A percentile compares a stretch with the other conserved stretches of the same genome.
Conservation (phyloP, 2,329 filamentous ascomycete genomes). For the Ramichloridium luteum region DNA sequence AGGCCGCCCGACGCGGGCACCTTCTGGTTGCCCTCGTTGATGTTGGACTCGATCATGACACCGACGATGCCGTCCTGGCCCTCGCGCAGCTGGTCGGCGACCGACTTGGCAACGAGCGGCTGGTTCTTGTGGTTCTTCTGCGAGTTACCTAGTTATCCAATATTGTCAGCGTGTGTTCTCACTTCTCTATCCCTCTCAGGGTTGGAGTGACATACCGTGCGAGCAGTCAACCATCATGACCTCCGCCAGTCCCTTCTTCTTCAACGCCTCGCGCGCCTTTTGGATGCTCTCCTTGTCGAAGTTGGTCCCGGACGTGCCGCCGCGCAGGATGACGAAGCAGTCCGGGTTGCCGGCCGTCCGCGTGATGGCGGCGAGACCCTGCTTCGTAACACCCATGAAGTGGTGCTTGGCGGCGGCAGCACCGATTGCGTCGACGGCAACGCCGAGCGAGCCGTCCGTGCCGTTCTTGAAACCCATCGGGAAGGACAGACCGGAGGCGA, state of each 20-base stretch:
- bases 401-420: constrained; percentile 71
- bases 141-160: no score
- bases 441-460: constrained; percentile 79
- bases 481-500: constrained; percentile 90
- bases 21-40: constrained; percentile 70
- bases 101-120: constrained; percentile 72
- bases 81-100: constrained; percentile 74
- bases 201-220: constrained; percentile 55
- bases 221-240: constrained; percentile 98
- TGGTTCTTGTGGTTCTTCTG: constrained; percentile 97
- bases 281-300: constrained; percentile 78
- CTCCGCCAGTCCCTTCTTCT: constrained; percentile 71
- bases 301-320: constrained; percentile 85
- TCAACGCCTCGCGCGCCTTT: constrained; percentile 62
- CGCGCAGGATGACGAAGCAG: constrained; percentile 90
- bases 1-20: constrained; percentile 67
- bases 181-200: no score
- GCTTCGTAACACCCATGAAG: constrained; percentile 98
- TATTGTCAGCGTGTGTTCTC: no score
- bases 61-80: constrained; percentile 84
- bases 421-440: constrained; percentile 93
- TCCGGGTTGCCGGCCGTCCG: constrained; percentile 90
- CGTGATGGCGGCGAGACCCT: constrained; percentile 88
- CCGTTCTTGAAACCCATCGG: constrained; percentile 99
- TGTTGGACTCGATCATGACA: constrained; percentile 98